Conservation (phyloP, 495 filamentous ascomycete genomes). For the Podospora didyma region DNA sequence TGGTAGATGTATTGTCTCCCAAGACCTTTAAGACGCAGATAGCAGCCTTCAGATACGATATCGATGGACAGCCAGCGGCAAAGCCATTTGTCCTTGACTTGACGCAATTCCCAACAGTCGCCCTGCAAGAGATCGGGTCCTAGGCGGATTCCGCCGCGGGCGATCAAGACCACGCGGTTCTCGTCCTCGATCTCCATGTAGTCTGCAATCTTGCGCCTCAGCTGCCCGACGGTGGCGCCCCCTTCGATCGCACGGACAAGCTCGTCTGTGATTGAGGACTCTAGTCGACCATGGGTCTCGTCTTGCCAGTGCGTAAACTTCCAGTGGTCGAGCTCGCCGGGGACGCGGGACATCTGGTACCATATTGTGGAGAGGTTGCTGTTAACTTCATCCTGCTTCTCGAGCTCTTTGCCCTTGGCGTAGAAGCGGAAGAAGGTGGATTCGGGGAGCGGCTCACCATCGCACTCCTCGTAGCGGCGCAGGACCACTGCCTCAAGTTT, state of each 20-base stretch:
- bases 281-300: constrained; percentile 10
- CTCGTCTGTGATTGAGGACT: constrained; percentile 1
- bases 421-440: constrained; percentile 9
- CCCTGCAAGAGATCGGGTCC: constrained; percentile 25
- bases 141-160: constrained; percentile 24
- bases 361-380: constrained; percentile 5
- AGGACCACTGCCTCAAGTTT: constrained; percentile 11
- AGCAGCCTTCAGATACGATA: constrained; percentile 13
- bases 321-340: constrained; percentile 13
- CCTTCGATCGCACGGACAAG: constrained; percentile 17
- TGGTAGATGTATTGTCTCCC: constrained; percentile 33
- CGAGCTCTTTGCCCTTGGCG: constrained; percentile 7
- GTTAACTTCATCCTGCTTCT: neutral
- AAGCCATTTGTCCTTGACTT: constrained; percentile 27
- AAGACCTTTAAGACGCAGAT: constrained; percentile 25
- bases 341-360: constrained; percentile 15
- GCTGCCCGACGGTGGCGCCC: constrained; percentile 20
- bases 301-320: constrained; percentile 21
- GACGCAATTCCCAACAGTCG: constrained; percentile 27
- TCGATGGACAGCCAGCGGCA: constrained; percentile 32
- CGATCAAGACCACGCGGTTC: constrained; percentile 27
- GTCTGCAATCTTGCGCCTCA: constrained; percentile 16
- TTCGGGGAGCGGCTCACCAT: neutral
- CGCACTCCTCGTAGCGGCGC: constrained; percentile 2
- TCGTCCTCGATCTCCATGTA: constrained; percentile 14